Evolutionary conservation across 139 green algal genomes (phyloP).

Genomic region (Edaphochlamys debaryana): DNA sequence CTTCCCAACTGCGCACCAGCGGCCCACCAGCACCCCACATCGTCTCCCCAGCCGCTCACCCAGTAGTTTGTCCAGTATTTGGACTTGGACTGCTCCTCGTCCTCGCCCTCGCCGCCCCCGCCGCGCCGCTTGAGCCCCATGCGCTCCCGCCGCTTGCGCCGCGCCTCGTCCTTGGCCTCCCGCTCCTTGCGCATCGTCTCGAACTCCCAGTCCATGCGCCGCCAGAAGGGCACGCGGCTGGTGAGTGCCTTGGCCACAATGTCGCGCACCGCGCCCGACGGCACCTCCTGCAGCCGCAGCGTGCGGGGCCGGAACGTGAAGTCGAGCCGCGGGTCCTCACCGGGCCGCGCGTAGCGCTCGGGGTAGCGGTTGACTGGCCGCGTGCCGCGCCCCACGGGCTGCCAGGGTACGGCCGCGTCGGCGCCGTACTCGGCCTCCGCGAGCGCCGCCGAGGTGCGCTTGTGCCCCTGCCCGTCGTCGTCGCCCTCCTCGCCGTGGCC

Average conservation of each 20-base stretch:
- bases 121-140: conserved; percentile 15
- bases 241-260: neutral
- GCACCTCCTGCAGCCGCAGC: neutral
- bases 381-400: conserved; percentile 19
- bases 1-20: too few species aligned
- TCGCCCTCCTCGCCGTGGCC: neutral
- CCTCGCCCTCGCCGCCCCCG: conserved; percentile 9
- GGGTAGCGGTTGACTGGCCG: neutral
- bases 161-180: conserved; percentile 24
- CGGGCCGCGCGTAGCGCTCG: conserved; percentile 40
- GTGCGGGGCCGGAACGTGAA: conserved; percentile 46
- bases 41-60: neutral
- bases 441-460: neutral
- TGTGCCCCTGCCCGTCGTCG: neutral
- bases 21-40: too few species aligned
- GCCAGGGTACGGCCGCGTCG: conserved; percentile 26
- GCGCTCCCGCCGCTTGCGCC: conserved; percentile 11
- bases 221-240: conserved; percentile 24
- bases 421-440: conserved; percentile 21
- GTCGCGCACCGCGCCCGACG: neutral
- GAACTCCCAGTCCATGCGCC: conserved; percentile 20
- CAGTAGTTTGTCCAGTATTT: conserved; percentile 41
- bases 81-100: conserved; percentile 30
- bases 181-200: conserved; percentile 7
- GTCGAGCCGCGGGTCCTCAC: conserved; percentile 44